phyloP scores from a whole-genome alignment of 176 grass and related monocot genomes.

The Thinopyrum elongatum region DNA sequence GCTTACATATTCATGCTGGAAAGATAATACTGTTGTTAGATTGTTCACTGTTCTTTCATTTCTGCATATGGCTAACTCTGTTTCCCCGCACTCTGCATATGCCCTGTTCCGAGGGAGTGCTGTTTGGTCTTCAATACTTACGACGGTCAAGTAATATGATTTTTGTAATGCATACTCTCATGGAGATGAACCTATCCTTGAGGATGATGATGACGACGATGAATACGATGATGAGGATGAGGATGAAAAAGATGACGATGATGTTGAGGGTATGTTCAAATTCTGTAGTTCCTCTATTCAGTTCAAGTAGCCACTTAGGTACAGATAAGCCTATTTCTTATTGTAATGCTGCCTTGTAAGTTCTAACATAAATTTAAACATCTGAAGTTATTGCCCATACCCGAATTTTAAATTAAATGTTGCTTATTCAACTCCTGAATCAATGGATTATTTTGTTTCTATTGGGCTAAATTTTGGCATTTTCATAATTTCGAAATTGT shows the following conservation, averaged over 20 bases:
- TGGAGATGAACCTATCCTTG: conserved; percentile 37
- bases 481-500: not conserved
- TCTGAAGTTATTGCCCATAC: not conserved
- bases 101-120: not conserved
- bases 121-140: not conserved
- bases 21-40: not conserved
- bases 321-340: not conserved
- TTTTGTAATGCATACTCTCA: not conserved
- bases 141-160: not conserved
- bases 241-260: conserved; percentile 33
- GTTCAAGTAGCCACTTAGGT: not conserved
- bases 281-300: not conserved
- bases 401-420: not conserved
- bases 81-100: not conserved
- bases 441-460: not conserved
- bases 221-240: conserved; percentile 24
- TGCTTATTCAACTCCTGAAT: not conserved
- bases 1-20: not conserved
- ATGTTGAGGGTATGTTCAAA: conserved; percentile 25
- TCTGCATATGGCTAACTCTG: not conserved
- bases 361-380: not conserved
- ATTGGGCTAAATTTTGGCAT: not conserved
- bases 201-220: conserved; percentile 33
- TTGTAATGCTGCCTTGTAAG: not conserved
- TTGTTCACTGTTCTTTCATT: not conserved